Base-by-base conservation (phyloP, 2,329 filamentous ascomycete genomes). In the Madurella mycetomatis region DNA sequence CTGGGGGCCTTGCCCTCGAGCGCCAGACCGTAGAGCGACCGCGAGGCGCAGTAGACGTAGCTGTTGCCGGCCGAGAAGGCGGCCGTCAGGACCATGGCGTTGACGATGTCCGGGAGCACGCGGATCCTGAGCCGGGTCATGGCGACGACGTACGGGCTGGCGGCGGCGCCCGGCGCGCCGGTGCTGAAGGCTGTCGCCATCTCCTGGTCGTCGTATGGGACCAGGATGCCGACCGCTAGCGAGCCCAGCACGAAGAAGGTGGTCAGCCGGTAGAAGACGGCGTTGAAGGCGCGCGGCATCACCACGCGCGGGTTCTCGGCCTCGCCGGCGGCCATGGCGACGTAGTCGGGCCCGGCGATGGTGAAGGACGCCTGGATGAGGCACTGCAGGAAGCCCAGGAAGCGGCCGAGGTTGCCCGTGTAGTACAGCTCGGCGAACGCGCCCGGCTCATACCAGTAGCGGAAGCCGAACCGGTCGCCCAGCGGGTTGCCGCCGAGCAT, bases 401-500 rank as follows among this genome's bases (percentile, higher is more conserved):
- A 92, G 16, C 79, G 76, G n/a, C 90, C 90, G 0, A 90, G 78
- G 7, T 75, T 66, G 0, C 88, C 89, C 0, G 74, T 74, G 34
- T 78, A 80, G 65, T 87, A 84, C 46, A 85, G 77, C 57, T 85
- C 79, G 2, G 80, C 79, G 66, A 92, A 92, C 0, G 88, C 76
- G 1, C 88, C 88, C 0, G 88, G 88, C 0, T 81, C 72, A 3
- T 78, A 74, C 82, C 83, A 87, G 67, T 80, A 83, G 25, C 82
- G 78, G 66, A 92, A 92, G 1, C 88, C 88, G 58, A 88, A 88
- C 0, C 81, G 75, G 61, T 92, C 86, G 39, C 81, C 75, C 1
- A 83, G 67, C 0, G 90, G 90, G 61, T 92, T 94, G 2, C 87
- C 90, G 8, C 90, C 90, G 1, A 94, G 73, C 85, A 94, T 92